Base-by-base conservation (phyloP, 2,329 filamentous ascomycete species). In the Purpureocillium takamizusanense region DNA sequence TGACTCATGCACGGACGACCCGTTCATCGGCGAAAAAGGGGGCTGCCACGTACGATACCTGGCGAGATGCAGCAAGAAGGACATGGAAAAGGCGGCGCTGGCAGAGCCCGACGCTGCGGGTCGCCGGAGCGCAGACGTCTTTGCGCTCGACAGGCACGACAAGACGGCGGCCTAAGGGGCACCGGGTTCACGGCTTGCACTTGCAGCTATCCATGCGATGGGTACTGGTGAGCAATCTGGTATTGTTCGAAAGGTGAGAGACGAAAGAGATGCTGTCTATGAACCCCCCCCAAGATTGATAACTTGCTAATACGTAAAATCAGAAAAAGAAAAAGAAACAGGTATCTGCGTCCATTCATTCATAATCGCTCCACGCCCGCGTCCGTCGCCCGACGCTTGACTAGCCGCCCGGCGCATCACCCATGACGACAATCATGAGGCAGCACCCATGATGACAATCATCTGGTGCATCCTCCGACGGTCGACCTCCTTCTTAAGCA, bases 401-500 rank as follows among this genome's bases (percentile, higher is more conserved):
- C 28, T 30, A 13, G 11, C 7, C 28, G 28, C 11, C 28, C 28
- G 28, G 13, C 28, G 11, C 12, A 8, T 12, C 25, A 8, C 25
- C 7, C 8, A 7, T 31, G 33, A 44, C 14, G 36, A 18, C 11
- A 42, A 43, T 11, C 50, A 47, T 15, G 44, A 34, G 11, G 42
- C 55, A 34, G 40, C 58, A 10, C 46, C 57, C 29, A 49, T 59
- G 38, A 76, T 63, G 4, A 65, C 56, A 40, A 66, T 64, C 33
- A 67, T 55, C 61, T 81, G 74, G 36, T 70, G 55, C 42, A 63
- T 51, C 41, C 74, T 62, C 45, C 74, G 61, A 31, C 77, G 61
- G 53, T 82, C 78, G 36, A 78, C 60, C 63, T 82, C 79, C 56
- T 72, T 76, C 68, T 82, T 81, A 47, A 82, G 53, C 76, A 83